Evolutionary conservation across 2,329 filamentous ascomycete species (phyloP).

Genomic region (Metarhizium anisopliae): DNA sequence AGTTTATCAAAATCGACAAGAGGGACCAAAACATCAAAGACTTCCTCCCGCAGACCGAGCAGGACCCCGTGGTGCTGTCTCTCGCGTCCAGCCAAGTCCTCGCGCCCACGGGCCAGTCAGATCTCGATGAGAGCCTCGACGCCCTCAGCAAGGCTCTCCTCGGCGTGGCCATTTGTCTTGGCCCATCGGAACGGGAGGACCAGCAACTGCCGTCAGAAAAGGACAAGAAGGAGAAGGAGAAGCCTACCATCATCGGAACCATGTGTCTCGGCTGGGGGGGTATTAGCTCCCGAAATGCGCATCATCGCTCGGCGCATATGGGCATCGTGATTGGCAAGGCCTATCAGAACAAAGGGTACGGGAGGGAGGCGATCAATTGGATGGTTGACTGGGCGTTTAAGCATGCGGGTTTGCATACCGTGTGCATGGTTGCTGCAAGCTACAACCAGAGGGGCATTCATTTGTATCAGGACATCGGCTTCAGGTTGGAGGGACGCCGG

Average conservation of each 20-base stretch:
- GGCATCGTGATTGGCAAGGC: conserved; percentile 24
- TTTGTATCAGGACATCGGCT: conserved; percentile 36
- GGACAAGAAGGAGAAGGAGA: conserved; percentile 2
- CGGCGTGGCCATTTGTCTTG: conserved; percentile 12
- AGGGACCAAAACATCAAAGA: conserved; percentile 9
- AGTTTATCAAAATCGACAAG: conserved; percentile 11
- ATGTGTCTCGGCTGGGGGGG: conserved; percentile 13
- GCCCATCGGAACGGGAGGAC: conserved; percentile 3
- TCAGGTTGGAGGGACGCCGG: conserved; percentile 31
- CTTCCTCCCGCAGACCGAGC: conserved; percentile 7
- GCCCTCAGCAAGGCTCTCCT: conserved; percentile 10
- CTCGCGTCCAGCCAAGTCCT: conserved; percentile 7
- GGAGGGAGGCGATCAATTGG: conserved; percentile 37
- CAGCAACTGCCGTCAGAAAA: neutral
- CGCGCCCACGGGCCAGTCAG: conserved; percentile 7
- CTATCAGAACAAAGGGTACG: conserved; percentile 33
- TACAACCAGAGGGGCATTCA: conserved; percentile 32
- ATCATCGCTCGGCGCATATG: conserved; percentile 17
- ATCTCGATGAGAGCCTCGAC: conserved; percentile 8
- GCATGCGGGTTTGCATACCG: conserved; percentile 32
- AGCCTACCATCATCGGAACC: conserved; percentile 11
- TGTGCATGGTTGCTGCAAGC: conserved; percentile 29
- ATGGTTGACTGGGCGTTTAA: conserved; percentile 36
- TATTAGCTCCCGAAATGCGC: conserved; percentile 5
- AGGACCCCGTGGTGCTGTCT: conserved; percentile 8